Evolutionary conservation across 1,284 basidiomycete species (phyloP).

Genomic region (Ceratobasidium papillatum): DNA sequence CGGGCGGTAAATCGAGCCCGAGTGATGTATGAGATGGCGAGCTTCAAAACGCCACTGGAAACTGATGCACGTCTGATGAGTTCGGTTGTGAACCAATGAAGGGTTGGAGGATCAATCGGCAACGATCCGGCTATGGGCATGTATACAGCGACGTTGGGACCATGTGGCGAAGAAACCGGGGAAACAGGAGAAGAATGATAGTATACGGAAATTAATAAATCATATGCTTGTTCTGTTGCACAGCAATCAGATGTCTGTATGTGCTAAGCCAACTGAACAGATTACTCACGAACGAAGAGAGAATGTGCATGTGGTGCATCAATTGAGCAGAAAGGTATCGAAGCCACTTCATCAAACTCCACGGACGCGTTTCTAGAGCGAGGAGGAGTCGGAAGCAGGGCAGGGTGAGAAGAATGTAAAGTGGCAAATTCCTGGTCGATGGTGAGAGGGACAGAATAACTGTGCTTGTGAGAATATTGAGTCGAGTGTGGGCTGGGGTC

Average conservation of each 20-base stretch:
- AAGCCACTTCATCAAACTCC: constrained; percentile 15
- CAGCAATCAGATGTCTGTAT: not conserved
- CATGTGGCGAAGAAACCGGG: not conserved
- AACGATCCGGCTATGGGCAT: constrained; percentile 23
- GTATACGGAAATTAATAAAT: constrained; percentile 34
- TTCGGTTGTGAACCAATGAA: constrained; percentile 33
- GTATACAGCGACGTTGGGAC: not conserved
- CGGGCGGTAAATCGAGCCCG: constrained; percentile 30
- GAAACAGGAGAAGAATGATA: constrained; percentile 11
- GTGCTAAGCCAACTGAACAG: not conserved
- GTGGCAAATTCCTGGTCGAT: constrained; percentile 1
- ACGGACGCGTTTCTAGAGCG: constrained; percentile 20
- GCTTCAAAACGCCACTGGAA: constrained; percentile 9
- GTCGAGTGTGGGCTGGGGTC: constrained; percentile 21
- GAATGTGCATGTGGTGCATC: constrained; percentile 26
- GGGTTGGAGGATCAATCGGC: constrained; percentile 19
- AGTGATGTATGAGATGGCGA: constrained; percentile 28
- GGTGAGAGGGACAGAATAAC: constrained; percentile 13
- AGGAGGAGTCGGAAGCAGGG: constrained; percentile 28
- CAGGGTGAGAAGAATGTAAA: not conserved
- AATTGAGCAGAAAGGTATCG: constrained; percentile 28
- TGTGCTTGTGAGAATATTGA: constrained; percentile 17
- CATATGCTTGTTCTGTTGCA: constrained; percentile 34
- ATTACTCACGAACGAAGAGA: constrained; percentile 24
- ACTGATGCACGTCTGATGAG: constrained; percentile 28